Conservation (phyloP, 1,139 yeast genomes). For the Debaryomycetaceae sp. region DNA sequence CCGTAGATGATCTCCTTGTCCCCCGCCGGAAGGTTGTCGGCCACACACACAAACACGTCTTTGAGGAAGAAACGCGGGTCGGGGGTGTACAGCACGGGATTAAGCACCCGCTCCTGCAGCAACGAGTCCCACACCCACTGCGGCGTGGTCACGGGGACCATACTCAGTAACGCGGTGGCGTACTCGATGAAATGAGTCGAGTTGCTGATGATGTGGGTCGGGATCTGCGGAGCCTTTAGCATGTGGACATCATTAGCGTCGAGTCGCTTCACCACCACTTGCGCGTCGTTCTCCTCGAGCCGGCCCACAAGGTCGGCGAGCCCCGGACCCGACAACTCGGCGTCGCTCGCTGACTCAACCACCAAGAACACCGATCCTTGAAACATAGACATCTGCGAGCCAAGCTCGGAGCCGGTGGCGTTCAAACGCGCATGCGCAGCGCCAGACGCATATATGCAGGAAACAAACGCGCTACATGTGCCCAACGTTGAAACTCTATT, state of each 20-base stretch:
- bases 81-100: slow-evolving; percentile 58
- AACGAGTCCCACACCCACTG: slow-evolving; percentile 60
- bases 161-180: slow-evolving; percentile 39
- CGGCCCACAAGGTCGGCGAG: slow-evolving; percentile 15
- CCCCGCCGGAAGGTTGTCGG: slow-evolving; percentile 52
- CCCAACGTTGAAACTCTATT: no score
- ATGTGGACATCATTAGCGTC: slow-evolving; percentile 22
- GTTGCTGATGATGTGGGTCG: slow-evolving; percentile 55
- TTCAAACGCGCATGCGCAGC: no score
- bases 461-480: no score
- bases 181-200: slow-evolving; percentile 54
- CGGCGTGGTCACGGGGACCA: slow-evolving; percentile 68
- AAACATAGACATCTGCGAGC: slow-evolving; percentile 32
- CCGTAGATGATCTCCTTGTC: slow-evolving; percentile 65
- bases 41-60: slow-evolving; percentile 56
- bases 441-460: no score
- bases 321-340: neutral
- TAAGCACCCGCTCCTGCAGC: slow-evolving; percentile 37
- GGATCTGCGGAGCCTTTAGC: slow-evolving; percentile 13
- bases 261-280: slow-evolving; percentile 20
- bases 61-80: slow-evolving; percentile 64
- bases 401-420: no score
- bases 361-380: slow-evolving; percentile 37
- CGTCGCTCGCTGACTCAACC: slow-evolving; percentile 23
- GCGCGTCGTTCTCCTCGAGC: slow-evolving; percentile 20